Evolutionary conservation across 371 early-diverging fungal species (phyloP), one percentile per base, ranked within the genome.

Genomic region (Globomyces sp.): DNA sequence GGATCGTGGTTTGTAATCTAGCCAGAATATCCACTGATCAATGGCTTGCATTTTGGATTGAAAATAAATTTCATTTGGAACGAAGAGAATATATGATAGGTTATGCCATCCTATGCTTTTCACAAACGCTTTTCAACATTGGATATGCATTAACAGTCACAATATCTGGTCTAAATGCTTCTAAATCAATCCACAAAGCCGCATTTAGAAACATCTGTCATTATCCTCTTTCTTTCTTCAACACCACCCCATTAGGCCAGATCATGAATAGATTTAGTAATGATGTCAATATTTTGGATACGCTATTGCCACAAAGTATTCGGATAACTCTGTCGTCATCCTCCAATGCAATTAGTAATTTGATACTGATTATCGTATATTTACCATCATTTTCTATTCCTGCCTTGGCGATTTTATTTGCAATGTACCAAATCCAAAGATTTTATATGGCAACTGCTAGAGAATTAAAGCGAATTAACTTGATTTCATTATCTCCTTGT

Each of bases 401-500:
- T 10, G n/a, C 5, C 65, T 53, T 40, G 62, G 64, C 51, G 41
- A 24, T 58, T 24, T 39, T 39, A 6, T 39, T 48, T 59, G 24
- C 39, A 24, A 5, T 42, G 48, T 58, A 69, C 61, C 69, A 39
- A 44, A 24, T 58, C 37, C 69, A 60, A 42, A 39, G 43, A 36
- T 71, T 47, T 39, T 72, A 72, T 58, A 42, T 55, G 4, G 24
- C 49, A n/a, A 70, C 87, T 0, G 80, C 81, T 1, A 74, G 90
- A 48, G 90, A 91, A 63, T 69, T 90, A 39, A 86, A 86, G 68
- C 82, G 91, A 2, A 74, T 90, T 64, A 89, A 90, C 42, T 83
- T 87, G 1, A 79, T 88, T 6, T 75, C 82, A 4, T 80, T 87
- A n/a, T 88, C 88, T 0, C 91, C 91, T 0, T 66, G 90, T 5